Base-by-base conservation (phyloP, 2,329 filamentous ascomycete genomes). In the Reticulascus tulasneorum region DNA sequence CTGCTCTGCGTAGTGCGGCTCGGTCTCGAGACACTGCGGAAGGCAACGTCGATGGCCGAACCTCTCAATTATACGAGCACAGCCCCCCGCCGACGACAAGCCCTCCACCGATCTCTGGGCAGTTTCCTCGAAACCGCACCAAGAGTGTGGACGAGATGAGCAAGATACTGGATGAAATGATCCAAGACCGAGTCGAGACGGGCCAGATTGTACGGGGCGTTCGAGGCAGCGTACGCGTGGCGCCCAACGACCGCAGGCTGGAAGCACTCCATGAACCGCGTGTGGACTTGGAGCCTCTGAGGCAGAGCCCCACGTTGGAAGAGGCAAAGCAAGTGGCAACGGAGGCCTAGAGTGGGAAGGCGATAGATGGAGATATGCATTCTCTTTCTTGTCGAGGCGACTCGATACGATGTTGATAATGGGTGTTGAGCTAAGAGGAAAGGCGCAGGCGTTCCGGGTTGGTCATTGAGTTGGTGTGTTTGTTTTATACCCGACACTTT, bases 121-220 rank as follows among this genome's bases (percentile, higher is more conserved):
- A 33, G 9, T 32, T 31, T 7, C 18, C 28, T 21, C 73, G 73
- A 34, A 75, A 71, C 46, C 73, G 75, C 32, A 69, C 70, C 10
- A 79, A 75, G 66, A 87, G 85, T 47, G 84, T 93, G 22, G 89
- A 95, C 50, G 90, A 95, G 61, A 90, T 96, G 81, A 94, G 86
- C 48, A 79, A 82, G 51, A 89, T 96, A 67, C 75, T 96, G 18
- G 91, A 97, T 52, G 88, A 95, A 63, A 96, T 97, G 91, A 93
- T 96, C 41, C 85, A 90, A 54, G 86, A 91, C 54, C 80, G 85
- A 39, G 84, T 94, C 35, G 86, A 93, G 50, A 79, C 72, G 34
- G 86, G 85, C 16, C 79, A 86, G 36, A 64, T 87, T 16, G 70
- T 86, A 20, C 79, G 84, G 51, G 74, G 81, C 34, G 65, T 66